phyloP scores from a whole-genome alignment of 371 early-diverging fungal genomes.

The Astathelohania contejeani region DNA sequence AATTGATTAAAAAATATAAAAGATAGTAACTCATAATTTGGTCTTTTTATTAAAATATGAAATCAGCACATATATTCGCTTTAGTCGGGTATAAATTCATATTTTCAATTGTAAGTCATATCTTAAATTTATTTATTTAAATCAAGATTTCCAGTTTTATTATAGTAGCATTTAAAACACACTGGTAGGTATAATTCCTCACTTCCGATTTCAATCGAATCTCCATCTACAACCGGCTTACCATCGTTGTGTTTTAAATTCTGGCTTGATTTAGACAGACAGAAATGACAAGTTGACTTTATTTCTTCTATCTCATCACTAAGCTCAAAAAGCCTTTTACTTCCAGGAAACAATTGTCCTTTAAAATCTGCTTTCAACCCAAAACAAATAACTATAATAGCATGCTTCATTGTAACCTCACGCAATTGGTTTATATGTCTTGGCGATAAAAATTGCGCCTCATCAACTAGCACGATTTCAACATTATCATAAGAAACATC shows the following conservation, averaged over 20 bases:
- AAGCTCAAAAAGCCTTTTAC: neutral
- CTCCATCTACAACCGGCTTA: neutral
- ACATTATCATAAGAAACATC: neutral
- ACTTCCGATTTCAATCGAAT: neutral
- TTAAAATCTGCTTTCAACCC: neutral
- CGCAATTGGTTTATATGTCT: neutral
- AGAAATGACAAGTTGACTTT: neutral
- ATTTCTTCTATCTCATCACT: constrained; percentile 3
- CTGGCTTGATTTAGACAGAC: neutral
- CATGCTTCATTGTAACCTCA: neutral
- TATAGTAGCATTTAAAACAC: neutral
- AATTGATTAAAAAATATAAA: no score
- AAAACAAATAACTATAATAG: neutral
- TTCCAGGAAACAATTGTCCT: neutral
- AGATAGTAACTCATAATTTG: no score
- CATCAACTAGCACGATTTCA: neutral
- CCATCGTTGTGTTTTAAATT: constrained; percentile 1
- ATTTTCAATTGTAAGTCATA: no score
- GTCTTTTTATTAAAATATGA: no score
- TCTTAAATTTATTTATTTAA: no score
- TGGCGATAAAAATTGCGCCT: neutral
- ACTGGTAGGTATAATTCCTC: neutral
- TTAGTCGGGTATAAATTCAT: no score
- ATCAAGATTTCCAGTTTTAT: no score
- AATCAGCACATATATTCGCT: no score